Percentiles rank a stretch among this genome's conserved stretches.
phyloP scores from a whole-genome alignment of 768 basidiomycete species.

The Serendipita vermifera region DNA sequence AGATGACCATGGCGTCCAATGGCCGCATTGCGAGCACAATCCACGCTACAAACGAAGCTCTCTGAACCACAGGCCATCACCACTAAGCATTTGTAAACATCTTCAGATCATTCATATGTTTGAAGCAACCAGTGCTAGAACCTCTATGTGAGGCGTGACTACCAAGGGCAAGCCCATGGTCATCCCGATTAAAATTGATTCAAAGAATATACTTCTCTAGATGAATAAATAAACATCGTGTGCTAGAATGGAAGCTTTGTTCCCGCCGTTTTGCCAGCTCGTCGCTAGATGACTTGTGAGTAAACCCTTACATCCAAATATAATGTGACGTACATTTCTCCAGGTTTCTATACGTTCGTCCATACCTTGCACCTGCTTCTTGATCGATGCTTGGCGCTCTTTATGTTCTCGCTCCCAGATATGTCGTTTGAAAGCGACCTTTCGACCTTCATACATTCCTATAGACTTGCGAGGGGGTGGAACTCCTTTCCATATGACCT shows the following conservation, averaged over 20 bases:
- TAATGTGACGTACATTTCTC: conserved; percentile 8
- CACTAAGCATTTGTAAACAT: too few relatives aligned
- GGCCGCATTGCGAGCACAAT: too few relatives aligned
- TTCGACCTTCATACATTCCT: conserved; percentile 8
- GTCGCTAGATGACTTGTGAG: neutral
- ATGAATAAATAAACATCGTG: too few relatives aligned
- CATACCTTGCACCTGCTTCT: conserved; percentile 1
- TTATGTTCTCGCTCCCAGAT: neutral
- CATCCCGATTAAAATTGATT: neutral
- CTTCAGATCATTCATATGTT: too few relatives aligned
- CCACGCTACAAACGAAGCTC: too few relatives aligned
- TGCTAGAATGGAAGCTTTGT: conserved; percentile 7
- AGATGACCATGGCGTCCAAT: too few relatives aligned
- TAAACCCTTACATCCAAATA: too few relatives aligned
- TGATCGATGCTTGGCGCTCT: neutral
- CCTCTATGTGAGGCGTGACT: too few relatives aligned
- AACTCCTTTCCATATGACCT: neutral
- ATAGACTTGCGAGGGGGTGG: neutral
- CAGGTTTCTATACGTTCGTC: conserved; percentile 1
- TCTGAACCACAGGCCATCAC: too few relatives aligned
- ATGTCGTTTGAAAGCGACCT: neutral
- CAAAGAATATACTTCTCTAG: too few relatives aligned
- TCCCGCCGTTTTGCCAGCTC: neutral
- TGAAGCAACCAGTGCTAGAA: too few relatives aligned
- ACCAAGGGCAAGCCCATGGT: too few relatives aligned